Evolutionary conservation across 176 grass and related monocot species (phyloP).

Genomic region (Neostapfia colusana): DNA sequence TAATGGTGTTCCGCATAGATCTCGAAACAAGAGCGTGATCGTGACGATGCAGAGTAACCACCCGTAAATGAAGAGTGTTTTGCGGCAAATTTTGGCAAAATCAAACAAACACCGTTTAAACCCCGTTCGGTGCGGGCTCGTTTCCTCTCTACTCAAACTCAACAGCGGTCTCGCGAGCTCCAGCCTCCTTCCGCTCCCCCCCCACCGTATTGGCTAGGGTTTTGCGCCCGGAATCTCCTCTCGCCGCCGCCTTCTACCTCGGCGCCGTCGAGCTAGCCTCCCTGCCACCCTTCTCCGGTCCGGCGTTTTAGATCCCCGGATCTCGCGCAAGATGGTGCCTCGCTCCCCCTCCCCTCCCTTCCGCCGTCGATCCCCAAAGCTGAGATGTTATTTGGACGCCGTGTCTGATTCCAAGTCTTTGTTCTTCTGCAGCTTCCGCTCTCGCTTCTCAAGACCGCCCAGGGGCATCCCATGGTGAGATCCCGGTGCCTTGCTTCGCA

Average conservation of each 20-base stretch:
- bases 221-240: not conserved
- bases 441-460: conserved; percentile 96
- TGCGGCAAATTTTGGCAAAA: too few species aligned
- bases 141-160: too few species aligned
- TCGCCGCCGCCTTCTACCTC: not conserved
- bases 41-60: too few species aligned
- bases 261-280: not conserved
- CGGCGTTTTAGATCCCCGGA: conserved; percentile 10
- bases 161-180: too few species aligned
- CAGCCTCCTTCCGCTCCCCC: too few species aligned
- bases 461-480: conserved; percentile 98
- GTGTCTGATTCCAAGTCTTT: conserved; percentile 45
- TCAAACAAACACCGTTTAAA: too few species aligned
- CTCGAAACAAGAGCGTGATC: too few species aligned
- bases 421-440: conserved; percentile 73
- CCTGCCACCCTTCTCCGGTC: not conserved
- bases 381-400: not conserved
- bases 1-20: too few species aligned
- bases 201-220: not conserved
- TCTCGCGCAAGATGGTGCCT: conserved; percentile 48
- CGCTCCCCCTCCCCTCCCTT: not conserved
- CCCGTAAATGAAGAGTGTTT: too few species aligned
- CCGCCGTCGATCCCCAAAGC: conserved; percentile 26
- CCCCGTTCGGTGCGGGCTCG: too few species aligned
- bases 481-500: not conserved